Percentiles rank a stretch among this genome's conserved stretches.
Conservation (phyloP, 1,284 basidiomycete genomes). For the Trametes versicolor region DNA sequence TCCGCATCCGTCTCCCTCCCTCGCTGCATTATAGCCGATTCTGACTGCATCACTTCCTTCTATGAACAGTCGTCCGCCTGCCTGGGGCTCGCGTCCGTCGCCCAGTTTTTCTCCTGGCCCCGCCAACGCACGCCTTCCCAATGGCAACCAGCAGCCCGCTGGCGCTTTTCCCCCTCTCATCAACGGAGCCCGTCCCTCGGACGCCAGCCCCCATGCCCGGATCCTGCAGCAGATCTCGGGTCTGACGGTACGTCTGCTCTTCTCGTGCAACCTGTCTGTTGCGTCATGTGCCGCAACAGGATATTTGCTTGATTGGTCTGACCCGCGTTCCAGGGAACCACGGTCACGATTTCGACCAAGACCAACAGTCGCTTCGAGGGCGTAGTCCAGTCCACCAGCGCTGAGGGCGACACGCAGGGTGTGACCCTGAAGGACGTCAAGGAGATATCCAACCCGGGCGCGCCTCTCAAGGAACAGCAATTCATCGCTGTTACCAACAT, state of each 20-base stretch:
- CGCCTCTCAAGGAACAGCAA: constrained; percentile 70
- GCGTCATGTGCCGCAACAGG: constrained; percentile 21
- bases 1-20: constrained; percentile 12
- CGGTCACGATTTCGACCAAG: constrained; percentile 76
- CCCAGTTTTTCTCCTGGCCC: constrained; percentile 70
- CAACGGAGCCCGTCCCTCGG: constrained; percentile 56
- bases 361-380: constrained; percentile 76
- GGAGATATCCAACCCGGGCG: constrained; percentile 69
- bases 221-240: constrained; percentile 69
- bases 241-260: constrained; percentile 62
- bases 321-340: constrained; percentile 64
- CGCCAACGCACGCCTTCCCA: constrained; percentile 59
- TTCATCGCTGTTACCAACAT: constrained; percentile 79
- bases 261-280: neutral
- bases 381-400: constrained; percentile 66
- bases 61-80: constrained; percentile 58
- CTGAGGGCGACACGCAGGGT: constrained; percentile 73
- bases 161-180: constrained; percentile 59
- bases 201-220: constrained; percentile 58
- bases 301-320: constrained; percentile 27
- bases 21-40: constrained; percentile 4
- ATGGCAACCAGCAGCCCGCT: constrained; percentile 48
- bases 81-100: constrained; percentile 74
- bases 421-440: constrained; percentile 81
- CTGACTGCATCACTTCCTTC: constrained; percentile 36